Evolutionary conservation across 306 rosid species (phyloP).

Genomic region (Vigna hirtella): DNA sequence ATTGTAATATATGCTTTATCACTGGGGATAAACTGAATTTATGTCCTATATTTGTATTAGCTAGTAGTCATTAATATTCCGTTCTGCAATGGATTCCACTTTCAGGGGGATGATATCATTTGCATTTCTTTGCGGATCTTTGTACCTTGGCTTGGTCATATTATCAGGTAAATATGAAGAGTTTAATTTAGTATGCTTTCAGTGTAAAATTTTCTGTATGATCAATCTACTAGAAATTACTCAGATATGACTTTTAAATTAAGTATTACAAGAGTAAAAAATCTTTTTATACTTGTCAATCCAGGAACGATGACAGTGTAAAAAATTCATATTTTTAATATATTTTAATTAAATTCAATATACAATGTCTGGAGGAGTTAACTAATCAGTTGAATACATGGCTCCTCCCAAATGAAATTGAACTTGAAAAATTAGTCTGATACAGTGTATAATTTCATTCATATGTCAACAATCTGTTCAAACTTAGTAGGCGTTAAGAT

Average conservation of each 20-base stretch:
- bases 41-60: neutral
- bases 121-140: constrained; percentile 52
- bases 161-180: constrained; percentile 54
- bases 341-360: neutral
- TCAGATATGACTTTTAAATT: neutral
- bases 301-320: neutral
- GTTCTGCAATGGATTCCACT: constrained; percentile 37
- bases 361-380: neutral
- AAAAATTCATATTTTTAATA: neutral
- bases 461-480: neutral
- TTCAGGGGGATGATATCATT: constrained; percentile 64
- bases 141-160: constrained; percentile 67
- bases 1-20: neutral
- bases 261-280: neutral
- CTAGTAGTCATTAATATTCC: constrained; percentile 11
- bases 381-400: constrained; percentile 2
- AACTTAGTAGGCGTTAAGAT: neutral
- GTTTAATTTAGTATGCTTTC: neutral
- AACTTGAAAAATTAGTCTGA: constrained; percentile 13
- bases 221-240: neutral
- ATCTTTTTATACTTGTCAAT: neutral
- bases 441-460: constrained; percentile 1
- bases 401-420: neutral
- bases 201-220: neutral
- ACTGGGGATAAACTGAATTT: constrained; percentile 11